These are phyloP conservation scores for Cytospora mali DNA, from an alignment of 2,329 filamentous ascomycete species.

Conservation along the genomic window DNA sequence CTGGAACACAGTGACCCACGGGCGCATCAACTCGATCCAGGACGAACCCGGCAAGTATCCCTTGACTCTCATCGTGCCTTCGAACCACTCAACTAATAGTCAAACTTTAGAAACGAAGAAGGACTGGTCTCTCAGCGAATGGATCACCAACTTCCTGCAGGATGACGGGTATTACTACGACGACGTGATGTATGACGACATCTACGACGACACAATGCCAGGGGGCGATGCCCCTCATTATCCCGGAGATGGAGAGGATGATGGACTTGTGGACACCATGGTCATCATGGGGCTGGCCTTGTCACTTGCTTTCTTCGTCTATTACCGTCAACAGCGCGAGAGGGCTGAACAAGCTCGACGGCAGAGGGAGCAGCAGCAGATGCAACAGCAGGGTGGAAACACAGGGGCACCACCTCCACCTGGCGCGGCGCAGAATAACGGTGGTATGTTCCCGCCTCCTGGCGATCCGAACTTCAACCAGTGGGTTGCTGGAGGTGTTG, in stretches of 20 bases:
- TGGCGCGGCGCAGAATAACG: constrained; percentile 29
- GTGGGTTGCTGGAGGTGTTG: constrained; percentile 67
- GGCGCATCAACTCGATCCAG: constrained; percentile 88
- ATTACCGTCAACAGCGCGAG: constrained; percentile 75
- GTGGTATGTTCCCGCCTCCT: constrained; percentile 52
- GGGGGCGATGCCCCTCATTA: constrained; percentile 58
- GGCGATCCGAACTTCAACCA: constrained; percentile 69
- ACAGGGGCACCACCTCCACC: constrained; percentile 8
- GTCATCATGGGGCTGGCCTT: constrained; percentile 79
- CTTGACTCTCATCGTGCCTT: not conserved
- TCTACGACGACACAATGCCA: constrained; percentile 58
- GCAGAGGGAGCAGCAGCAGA: constrained; percentile 34
- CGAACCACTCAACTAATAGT: constrained; percentile 34
- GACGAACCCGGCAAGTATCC: constrained; percentile 75
- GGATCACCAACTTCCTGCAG: constrained; percentile 83
- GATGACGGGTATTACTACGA: constrained; percentile 68
- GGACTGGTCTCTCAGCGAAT: constrained; percentile 79
- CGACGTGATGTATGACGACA: constrained; percentile 56
- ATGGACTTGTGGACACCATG: constrained; percentile 80
- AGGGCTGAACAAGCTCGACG: constrained; percentile 46
- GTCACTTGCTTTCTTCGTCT: constrained; percentile 75
- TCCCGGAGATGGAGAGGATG: constrained; percentile 66
- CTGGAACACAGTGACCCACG: constrained; percentile 92
- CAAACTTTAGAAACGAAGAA: constrained; percentile 62
- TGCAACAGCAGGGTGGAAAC: constrained; percentile 21